These are phyloP conservation scores for Pythium oligandrum DNA, from an alignment of 352 stramenopile species.

Conservation along the genomic window DNA sequence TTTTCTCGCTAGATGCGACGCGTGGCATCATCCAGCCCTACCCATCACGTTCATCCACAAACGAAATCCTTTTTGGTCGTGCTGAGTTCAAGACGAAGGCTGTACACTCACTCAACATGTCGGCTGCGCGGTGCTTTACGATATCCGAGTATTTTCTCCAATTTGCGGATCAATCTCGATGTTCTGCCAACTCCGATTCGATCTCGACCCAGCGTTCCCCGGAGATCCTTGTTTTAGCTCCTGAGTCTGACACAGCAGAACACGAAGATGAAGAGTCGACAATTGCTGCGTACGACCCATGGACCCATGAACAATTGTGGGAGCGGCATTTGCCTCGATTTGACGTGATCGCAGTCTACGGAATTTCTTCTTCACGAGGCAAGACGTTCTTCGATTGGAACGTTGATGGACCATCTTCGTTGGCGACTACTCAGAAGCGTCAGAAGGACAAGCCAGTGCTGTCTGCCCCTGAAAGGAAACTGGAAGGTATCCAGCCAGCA, in stretches of 20 bases:
- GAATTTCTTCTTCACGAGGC: slow-evolving; percentile 43
- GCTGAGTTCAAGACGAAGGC: slow-evolving; percentile 69
- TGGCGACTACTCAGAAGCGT: slow-evolving; percentile 1
- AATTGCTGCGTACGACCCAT: slow-evolving; percentile 67
- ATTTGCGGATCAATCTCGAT: slow-evolving; percentile 43
- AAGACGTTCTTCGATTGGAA: slow-evolving; percentile 71
- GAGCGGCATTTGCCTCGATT: slow-evolving; percentile 65
- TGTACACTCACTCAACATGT: slow-evolving; percentile 56
- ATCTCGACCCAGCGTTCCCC: slow-evolving; percentile 17
- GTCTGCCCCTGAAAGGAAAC: neutral
- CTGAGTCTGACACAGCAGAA: slow-evolving; percentile 37
- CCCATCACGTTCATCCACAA: slow-evolving; percentile 6
- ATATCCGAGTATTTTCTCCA: slow-evolving; percentile 84
- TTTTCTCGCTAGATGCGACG: slow-evolving; percentile 65
- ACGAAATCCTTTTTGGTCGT: slow-evolving; percentile 59
- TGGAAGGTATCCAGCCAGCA: no score
- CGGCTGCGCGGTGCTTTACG: slow-evolving; percentile 61
- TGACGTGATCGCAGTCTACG: slow-evolving; percentile 67
- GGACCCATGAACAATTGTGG: slow-evolving; percentile 67
- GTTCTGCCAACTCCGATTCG: slow-evolving; percentile 3
- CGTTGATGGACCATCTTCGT: slow-evolving; percentile 60
- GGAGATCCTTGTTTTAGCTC: slow-evolving; percentile 55
- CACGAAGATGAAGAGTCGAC: slow-evolving; percentile 57
- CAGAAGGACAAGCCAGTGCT: slow-evolving; percentile 7
- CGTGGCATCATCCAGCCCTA: slow-evolving; percentile 56